Conservation (phyloP, 2,329 filamentous ascomycete species). For the Aspergillus carbonarius region DNA sequence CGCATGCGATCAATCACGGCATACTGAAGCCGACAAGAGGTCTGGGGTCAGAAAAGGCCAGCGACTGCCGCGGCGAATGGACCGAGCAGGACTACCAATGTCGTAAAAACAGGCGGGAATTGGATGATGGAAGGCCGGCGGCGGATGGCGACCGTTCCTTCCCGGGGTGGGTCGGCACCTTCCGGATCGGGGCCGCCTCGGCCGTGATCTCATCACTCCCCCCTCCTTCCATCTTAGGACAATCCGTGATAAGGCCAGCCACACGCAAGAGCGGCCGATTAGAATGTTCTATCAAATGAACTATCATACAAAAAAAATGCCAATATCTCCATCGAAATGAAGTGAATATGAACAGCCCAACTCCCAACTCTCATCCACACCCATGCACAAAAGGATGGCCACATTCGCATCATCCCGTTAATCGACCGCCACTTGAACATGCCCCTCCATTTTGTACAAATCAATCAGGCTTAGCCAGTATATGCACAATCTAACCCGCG, state of each 20-base stretch:
- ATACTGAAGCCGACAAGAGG: neutral
- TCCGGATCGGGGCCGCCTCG: no score
- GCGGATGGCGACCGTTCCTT: neutral
- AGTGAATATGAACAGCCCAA: constrained; percentile 3
- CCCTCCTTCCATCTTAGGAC: neutral
- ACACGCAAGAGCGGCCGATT: neutral
- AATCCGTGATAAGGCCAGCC: no score
- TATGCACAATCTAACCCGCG: constrained; percentile 18
- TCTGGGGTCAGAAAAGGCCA: neutral
- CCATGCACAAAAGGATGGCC: constrained; percentile 6
- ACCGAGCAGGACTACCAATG: neutral
- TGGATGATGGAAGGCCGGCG: neutral
- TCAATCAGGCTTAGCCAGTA: neutral
- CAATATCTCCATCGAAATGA: neutral
- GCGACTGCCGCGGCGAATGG: neutral
- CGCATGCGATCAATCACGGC: neutral
- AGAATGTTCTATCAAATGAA: neutral
- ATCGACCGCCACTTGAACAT: no score
- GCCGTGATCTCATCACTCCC: no score
- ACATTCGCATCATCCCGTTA: neutral
- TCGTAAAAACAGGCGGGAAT: neutral
- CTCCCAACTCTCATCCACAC: neutral
- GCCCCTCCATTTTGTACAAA: constrained; percentile 16
- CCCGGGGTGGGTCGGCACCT: neutral
- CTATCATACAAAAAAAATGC: constrained; percentile 5